Evolutionary conservation across 2,329 filamentous ascomycete genomes (phyloP), one percentile per base, ranked within the genome.

Genomic region (Sclerotinia spermophila): DNA sequence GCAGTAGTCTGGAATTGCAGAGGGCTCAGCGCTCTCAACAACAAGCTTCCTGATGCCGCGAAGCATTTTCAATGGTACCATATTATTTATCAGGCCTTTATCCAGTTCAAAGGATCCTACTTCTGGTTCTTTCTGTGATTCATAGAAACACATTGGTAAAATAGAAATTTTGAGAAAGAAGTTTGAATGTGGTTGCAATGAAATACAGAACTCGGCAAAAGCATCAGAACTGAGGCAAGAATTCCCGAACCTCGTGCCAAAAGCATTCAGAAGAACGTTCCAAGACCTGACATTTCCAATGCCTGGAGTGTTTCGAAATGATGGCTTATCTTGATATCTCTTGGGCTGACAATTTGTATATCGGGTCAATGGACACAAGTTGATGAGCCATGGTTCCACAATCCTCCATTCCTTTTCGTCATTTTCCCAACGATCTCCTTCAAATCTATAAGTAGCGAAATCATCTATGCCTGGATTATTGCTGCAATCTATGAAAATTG

Each of bases 401-500:
- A 58, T 58, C n/a, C n/a, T 58, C 30, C 55, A 58, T 35, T 11
- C 0, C 3, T 58, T 30, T 21, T 58, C 55, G 21, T 58, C 30
- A 33, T 6, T 1, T 33, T 56, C 51, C 3, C 4, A 21, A 33
- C 2, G 19, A 19, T 17, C 0, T 0, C 21, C 7, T 5, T 21
- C 27, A 10, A 24, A 58, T n/a, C n/a, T n/a, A n/a, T n/a, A n/a
- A n/a, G n/a, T n/a, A n/a, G n/a, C n/a, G 30, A 24, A 0, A 2
- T 19, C 55, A 58, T 35, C 19, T 56, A 0, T 2, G 30, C 55
- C 55, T 0, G 55, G 55, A 58, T 19, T 35, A 3, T 58, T 38
- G 30, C 30, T 35, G 33, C 55, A 58, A 5, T 58, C 55, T 24
- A 58, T 58, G 30, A 58, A 58, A 6, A 58, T 58, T 4, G 27